Base-by-base conservation (phyloP, 345 rosid species). In the Gynandropsis gynandra region DNA sequence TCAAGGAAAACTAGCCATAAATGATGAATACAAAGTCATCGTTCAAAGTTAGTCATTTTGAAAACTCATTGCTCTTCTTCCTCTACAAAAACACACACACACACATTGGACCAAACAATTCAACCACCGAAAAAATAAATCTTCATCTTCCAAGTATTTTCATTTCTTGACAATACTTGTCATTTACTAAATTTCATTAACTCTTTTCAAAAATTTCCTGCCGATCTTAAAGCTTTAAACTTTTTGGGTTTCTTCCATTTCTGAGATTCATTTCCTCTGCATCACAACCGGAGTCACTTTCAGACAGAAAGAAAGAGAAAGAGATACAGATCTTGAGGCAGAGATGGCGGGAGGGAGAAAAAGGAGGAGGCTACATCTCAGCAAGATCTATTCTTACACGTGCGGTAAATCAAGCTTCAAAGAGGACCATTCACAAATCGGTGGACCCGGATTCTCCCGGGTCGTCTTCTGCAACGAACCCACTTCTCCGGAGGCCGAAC, bases 361-460 rank as follows among this genome's bases (percentile, higher is more conserved):
- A 69, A 81, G 76, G 62, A 84, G 66, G 63, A 81, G 70, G 74
- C 74, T 76, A 54, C 78, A 65, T 54, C 76, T 86, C 9, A 65
- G 83, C 68, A 74, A 84, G 49, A 70, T 90, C 41, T 86, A 81
- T 68, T 74, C 89, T 27, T 80, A 76, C 47, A 54, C 75, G 15
- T 65, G 81, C 60, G 92, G 98, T 11, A 78, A 66, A 59, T 78
- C 86, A 8, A 77, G 72, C 9, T 80, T 79, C 61, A 67, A 65
- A 55, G 85, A 72, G 2, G 97, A 85, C 1, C 95, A 79, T 58
- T 80, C 95, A 8, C 63, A 80, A 33, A 81, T 90, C 10, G 98
- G 98, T 34, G 98, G 98, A 36, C 95, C 96, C 9, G 98, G 98
- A 4, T 90, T 83, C 69, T 87, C 98, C 0, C 77, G 98, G 34